phyloP scores from a whole-genome alignment of 2,329 filamentous ascomycete genomes.

The Proliferodiscus dingleyae region DNA sequence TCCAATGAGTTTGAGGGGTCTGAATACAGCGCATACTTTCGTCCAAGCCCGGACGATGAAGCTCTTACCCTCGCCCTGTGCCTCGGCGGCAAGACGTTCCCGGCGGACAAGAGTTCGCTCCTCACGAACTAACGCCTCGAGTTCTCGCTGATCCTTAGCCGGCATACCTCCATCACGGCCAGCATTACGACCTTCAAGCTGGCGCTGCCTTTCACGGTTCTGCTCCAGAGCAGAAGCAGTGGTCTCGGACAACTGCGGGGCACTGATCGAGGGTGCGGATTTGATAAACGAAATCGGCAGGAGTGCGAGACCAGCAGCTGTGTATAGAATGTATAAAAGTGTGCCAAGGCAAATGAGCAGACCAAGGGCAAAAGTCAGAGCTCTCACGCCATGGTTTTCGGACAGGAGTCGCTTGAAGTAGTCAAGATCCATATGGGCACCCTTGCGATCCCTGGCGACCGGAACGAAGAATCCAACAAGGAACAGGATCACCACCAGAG shows the following conservation, averaged over 20 bases:
- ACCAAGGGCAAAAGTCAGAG: slow-evolving; percentile 82
- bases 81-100: slow-evolving; percentile 80
- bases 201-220: slow-evolving; percentile 87
- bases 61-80: slow-evolving; percentile 70
- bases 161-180: slow-evolving; percentile 72
- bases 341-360: slow-evolving; percentile 85
- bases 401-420: slow-evolving; percentile 83
- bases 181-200: slow-evolving; percentile 79
- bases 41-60: slow-evolving; percentile 71
- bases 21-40: slow-evolving; percentile 75
- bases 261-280: slow-evolving; percentile 80
- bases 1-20: slow-evolving; percentile 82
- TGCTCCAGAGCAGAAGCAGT: slow-evolving; percentile 76
- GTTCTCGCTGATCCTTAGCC: slow-evolving; percentile 79
- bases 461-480: slow-evolving; percentile 92
- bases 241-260: slow-evolving; percentile 69
- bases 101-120: slow-evolving; percentile 89
- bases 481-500: slow-evolving; percentile 77
- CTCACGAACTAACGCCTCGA: slow-evolving; percentile 81
- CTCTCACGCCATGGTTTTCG: slow-evolving; percentile 87
- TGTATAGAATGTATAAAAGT: slow-evolving; percentile 82
- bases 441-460: slow-evolving; percentile 61
- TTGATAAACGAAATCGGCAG: slow-evolving; percentile 90
- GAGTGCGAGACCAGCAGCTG: slow-evolving; percentile 79
- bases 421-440: slow-evolving; percentile 73